A percentile compares a stretch with the other conserved stretches of the same genome.
These are phyloP conservation scores for Pseudoneurospora amorphoporcata DNA, from an alignment of 495 filamentous ascomycete species.

Conservation along the genomic window DNA sequence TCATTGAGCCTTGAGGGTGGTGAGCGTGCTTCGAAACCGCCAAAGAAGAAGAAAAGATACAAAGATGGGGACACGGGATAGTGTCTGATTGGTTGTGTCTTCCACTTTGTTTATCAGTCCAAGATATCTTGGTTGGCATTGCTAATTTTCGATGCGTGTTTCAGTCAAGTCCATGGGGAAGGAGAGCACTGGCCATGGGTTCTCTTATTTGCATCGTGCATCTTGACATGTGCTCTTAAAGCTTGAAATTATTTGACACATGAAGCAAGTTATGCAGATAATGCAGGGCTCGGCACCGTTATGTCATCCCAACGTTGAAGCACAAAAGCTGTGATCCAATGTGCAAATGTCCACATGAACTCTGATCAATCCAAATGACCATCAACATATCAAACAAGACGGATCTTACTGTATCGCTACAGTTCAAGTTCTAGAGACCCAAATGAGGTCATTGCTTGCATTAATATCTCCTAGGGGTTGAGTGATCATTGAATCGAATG, in stretches of 20 bases:
- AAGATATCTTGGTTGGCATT: background rate
- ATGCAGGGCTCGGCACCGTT: background rate
- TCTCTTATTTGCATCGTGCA: background rate
- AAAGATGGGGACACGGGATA: background rate
- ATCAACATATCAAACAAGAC: background rate
- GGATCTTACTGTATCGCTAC: background rate
- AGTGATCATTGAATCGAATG: background rate
- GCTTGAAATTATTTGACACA: background rate
- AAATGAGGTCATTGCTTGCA: background rate
- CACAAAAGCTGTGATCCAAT: background rate
- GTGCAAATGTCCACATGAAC: background rate
- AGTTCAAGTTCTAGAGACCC: too few species aligned
- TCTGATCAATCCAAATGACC: background rate
- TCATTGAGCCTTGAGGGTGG: constrained; percentile 6
- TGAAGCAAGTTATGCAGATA: background rate
- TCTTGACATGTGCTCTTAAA: background rate
- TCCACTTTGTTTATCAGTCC: background rate
- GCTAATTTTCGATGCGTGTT: background rate
- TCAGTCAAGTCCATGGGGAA: background rate
- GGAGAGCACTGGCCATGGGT: background rate
- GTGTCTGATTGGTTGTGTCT: background rate
- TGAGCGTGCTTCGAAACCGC: background rate
- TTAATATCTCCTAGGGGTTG: background rate
- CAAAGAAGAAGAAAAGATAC: background rate
- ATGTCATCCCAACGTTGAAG: background rate